These are phyloP conservation scores for Infundibulicybe gibba DNA, from an alignment of 768 basidiomycete species.

Conservation along the genomic window DNA sequence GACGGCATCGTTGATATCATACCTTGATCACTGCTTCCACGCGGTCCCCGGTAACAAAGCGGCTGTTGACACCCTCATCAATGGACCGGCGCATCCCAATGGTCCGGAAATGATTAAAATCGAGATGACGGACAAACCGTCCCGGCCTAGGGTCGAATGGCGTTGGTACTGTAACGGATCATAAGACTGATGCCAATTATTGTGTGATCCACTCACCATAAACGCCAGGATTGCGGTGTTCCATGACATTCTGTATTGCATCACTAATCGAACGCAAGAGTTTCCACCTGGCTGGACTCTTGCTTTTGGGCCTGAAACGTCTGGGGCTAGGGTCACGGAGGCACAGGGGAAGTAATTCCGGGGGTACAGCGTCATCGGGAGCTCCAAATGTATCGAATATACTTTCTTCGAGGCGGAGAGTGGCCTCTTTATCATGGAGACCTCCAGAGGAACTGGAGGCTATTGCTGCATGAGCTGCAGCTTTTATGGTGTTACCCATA, in stretches of 20 bases:
- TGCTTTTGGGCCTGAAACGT: conserved; percentile 70
- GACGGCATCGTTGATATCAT: conserved; percentile 9
- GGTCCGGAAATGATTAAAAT: conserved; percentile 96
- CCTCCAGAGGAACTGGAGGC: conserved; percentile 36
- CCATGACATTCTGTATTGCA: conserved; percentile 70
- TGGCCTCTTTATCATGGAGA: conserved; percentile 31
- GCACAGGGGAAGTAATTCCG: conserved; percentile 79
- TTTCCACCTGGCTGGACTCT: conserved; percentile 83
- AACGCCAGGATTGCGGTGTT: conserved; percentile 58
- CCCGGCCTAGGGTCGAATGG: conserved; percentile 71
- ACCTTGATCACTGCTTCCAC: conserved; percentile 79
- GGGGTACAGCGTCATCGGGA: conserved; percentile 69
- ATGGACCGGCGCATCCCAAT: conserved; percentile 94
- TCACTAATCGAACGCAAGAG: conserved; percentile 76
- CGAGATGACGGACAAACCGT: conserved; percentile 80
- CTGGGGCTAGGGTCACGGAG: conserved; percentile 84
- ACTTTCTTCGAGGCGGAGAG: conserved; percentile 53
- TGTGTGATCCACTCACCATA: conserved; percentile 50
- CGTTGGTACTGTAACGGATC: conserved; percentile 49
- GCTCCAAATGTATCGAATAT: conserved; percentile 54
- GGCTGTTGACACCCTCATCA: conserved; percentile 82
- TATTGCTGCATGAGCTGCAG: conserved; percentile 60
- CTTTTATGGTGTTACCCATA: conserved; percentile 65
- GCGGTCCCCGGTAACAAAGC: conserved; percentile 91
- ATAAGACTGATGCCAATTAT: conserved; percentile 4